phyloP scores from a whole-genome alignment of 371 early-diverging fungal species.

The Mucor plumbeus region DNA sequence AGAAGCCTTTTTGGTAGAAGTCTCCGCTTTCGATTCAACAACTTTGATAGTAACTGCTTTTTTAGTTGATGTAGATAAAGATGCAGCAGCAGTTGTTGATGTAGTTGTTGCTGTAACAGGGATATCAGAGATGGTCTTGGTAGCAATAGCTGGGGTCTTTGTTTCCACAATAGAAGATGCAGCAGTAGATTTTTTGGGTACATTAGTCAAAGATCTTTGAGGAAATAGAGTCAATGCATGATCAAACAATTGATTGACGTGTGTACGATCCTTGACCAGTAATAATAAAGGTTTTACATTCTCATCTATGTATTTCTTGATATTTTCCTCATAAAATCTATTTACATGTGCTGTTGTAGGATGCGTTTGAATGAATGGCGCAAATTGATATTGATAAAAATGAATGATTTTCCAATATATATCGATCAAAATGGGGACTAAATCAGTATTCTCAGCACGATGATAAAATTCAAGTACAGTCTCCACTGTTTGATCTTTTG shows the following conservation, averaged over 20 bases:
- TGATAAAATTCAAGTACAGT: neutral
- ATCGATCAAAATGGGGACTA: neutral
- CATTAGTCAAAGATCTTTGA: neutral
- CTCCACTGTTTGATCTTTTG: neutral
- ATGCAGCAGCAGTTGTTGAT: neutral
- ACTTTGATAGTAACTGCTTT: neutral
- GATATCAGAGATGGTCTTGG: neutral
- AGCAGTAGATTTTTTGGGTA: neutral
- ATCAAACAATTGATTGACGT: neutral
- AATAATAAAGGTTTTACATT: slow-evolving; percentile 2
- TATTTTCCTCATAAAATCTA: neutral
- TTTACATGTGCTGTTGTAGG: neutral
- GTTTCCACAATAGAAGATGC: slow-evolving; percentile 6
- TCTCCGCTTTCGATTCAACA: neutral
- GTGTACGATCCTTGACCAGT: neutral
- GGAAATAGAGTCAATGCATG: neutral
- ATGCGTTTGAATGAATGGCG: slow-evolving; percentile 7
- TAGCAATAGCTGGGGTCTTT: slow-evolving; percentile 6
- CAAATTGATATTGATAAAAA: slow-evolving; percentile 2
- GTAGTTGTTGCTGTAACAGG: neutral
- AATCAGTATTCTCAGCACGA: slow-evolving; percentile 16
- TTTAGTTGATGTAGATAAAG: neutral
- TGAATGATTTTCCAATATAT: neutral
- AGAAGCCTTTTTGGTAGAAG: neutral
- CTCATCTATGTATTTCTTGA: neutral